Conservation (phyloP, 2,329 filamentous ascomycete species). For the Ascochyta koolunga region DNA sequence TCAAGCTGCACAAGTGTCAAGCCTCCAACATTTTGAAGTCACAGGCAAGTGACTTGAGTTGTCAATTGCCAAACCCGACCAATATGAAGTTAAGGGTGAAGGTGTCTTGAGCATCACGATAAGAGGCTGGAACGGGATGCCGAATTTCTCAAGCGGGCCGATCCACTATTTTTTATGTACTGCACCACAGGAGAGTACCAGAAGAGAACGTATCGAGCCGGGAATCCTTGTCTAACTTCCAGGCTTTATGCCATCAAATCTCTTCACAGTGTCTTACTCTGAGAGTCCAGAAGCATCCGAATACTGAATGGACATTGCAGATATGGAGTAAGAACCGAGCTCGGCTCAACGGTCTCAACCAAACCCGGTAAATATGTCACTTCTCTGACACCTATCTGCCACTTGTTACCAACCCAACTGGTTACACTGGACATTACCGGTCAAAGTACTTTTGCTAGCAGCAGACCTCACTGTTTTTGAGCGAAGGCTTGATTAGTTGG, state of each 20-base stretch:
- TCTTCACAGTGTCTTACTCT: background rate
- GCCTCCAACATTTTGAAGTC: background rate
- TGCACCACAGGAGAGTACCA: no score
- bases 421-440: no score
- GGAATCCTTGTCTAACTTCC: background rate
- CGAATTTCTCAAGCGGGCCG: background rate
- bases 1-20: background rate
- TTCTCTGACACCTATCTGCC: no score
- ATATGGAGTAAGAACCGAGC: background rate
- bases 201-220: background rate
- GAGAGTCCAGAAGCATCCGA: background rate
- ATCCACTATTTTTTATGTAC: background rate
- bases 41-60: background rate
- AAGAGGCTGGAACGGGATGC: background rate
- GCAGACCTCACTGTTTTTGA: conserved; percentile 25
- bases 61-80: background rate
- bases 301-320: background rate
- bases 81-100: background rate
- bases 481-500: conserved; percentile 31
- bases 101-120: background rate
- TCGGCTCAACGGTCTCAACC: background rate
- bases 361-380: no score
- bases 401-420: no score
- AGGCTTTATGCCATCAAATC: background rate
- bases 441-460: no score